phyloP scores from a whole-genome alignment of 2,329 filamentous ascomycete species.

The Allantophomopsis lycopodina region DNA sequence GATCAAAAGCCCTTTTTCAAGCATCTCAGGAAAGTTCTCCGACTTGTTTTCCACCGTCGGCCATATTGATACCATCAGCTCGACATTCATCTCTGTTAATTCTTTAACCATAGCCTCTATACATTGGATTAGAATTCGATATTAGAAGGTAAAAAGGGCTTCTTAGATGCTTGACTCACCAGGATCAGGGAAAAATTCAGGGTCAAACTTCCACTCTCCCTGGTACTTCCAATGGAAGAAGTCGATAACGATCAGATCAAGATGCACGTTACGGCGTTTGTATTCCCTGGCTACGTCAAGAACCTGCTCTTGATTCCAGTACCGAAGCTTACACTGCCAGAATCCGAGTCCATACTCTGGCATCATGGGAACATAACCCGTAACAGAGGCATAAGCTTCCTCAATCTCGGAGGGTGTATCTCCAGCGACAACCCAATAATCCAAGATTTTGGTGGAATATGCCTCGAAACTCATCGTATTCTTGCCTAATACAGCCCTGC shows the following conservation, averaged over 20 bases:
- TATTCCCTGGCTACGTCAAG: slow-evolving; percentile 47
- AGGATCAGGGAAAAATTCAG: slow-evolving; percentile 50
- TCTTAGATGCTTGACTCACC: slow-evolving; percentile 19
- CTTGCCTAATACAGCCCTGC: slow-evolving; percentile 43
- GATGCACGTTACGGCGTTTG: slow-evolving; percentile 34
- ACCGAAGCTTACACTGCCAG: slow-evolving; percentile 55
- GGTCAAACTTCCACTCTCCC: slow-evolving; percentile 56
- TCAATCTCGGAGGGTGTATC: slow-evolving; percentile 40
- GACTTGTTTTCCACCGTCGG: slow-evolving; percentile 46
- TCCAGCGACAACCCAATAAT: slow-evolving; percentile 51
- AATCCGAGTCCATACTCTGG: slow-evolving; percentile 55
- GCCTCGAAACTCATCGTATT: slow-evolving; percentile 50
- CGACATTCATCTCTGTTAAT: slow-evolving; percentile 40
- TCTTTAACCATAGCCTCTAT: slow-evolving; percentile 48
- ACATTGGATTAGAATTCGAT: not conserved
- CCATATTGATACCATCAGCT: slow-evolving; percentile 60
- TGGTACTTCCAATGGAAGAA: slow-evolving; percentile 56
- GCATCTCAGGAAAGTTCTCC: slow-evolving; percentile 48
- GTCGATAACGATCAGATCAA: slow-evolving; percentile 54
- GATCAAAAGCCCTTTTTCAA: slow-evolving; percentile 44
- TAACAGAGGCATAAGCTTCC: slow-evolving; percentile 38
- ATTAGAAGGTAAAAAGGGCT: not conserved
- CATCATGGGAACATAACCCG: slow-evolving; percentile 51
- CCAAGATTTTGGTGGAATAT: slow-evolving; percentile 38
- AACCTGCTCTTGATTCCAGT: slow-evolving; percentile 51